Evolutionary conservation across 768 basidiomycete species (phyloP).

Genomic region (Suillus luteus): DNA sequence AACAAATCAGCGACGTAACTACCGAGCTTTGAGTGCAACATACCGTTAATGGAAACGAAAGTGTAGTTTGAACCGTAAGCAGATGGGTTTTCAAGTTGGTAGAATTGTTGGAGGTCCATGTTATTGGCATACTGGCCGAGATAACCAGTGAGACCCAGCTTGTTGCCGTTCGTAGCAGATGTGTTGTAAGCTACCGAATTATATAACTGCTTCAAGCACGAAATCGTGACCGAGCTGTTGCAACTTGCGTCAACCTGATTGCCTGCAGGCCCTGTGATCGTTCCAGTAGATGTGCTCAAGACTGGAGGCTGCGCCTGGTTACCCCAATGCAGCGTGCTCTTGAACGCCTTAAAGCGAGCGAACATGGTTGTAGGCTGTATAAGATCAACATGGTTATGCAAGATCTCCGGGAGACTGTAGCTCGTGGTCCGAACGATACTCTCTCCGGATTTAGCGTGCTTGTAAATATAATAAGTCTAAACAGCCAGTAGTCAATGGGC

Average conservation of each 20-base stretch:
- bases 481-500: not conserved
- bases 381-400: slow-evolving; percentile 64
- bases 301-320: slow-evolving; percentile 13
- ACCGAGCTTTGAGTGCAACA: slow-evolving; percentile 1
- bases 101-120: slow-evolving; percentile 55
- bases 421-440: slow-evolving; percentile 61
- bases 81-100: slow-evolving; percentile 46
- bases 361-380: slow-evolving; percentile 78
- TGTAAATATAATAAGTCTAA: slow-evolving; percentile 66
- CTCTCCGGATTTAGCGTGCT: slow-evolving; percentile 53
- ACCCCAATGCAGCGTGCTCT: slow-evolving; percentile 41
- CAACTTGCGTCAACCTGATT: slow-evolving; percentile 49
- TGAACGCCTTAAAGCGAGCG: slow-evolving; percentile 45
- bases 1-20: slow-evolving; percentile 12
- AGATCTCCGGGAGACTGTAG: slow-evolving; percentile 65
- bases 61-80: slow-evolving; percentile 55
- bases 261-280: slow-evolving; percentile 35
- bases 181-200: slow-evolving; percentile 51
- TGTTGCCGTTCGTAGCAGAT: slow-evolving; percentile 43
- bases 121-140: slow-evolving; percentile 56
- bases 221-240: slow-evolving; percentile 49
- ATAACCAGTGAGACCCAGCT: slow-evolving; percentile 58
- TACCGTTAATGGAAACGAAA: slow-evolving; percentile 58
- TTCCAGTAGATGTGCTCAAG: slow-evolving; percentile 6
- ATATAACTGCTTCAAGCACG: slow-evolving; percentile 57